Evolutionary conservation across 1,284 basidiomycete genomes (phyloP).

Genomic region (Agroathelia rolfsii): DNA sequence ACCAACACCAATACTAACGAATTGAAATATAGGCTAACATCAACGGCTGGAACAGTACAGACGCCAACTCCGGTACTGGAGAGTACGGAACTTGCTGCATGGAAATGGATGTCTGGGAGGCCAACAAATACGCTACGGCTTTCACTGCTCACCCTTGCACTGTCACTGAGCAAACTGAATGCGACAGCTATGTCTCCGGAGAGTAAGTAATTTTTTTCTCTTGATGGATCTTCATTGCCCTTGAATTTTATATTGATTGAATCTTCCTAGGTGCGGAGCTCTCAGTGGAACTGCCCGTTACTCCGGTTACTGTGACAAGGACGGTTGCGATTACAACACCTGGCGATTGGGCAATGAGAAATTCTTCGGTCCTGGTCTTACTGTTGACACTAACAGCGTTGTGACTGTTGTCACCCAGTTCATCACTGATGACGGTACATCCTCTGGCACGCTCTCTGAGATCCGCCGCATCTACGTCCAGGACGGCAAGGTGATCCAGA

Average conservation of each 20-base stretch:
- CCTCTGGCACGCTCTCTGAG: slow-evolving; percentile 34
- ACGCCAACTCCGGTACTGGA: slow-evolving; percentile 35
- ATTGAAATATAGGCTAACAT: slow-evolving; percentile 34
- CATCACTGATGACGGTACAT: slow-evolving; percentile 35
- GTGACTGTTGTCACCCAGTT: slow-evolving; percentile 40
- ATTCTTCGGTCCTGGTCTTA: slow-evolving; percentile 36
- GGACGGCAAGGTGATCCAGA: slow-evolving; percentile 38
- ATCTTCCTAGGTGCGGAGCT: no score
- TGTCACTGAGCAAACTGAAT: slow-evolving; percentile 28
- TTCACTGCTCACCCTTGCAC: slow-evolving; percentile 39
- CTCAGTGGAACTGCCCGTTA: slow-evolving; percentile 23
- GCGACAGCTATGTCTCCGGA: slow-evolving; percentile 30
- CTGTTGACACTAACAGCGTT: slow-evolving; percentile 35
- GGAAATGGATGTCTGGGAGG: slow-evolving; percentile 52
- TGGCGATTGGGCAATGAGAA: slow-evolving; percentile 38
- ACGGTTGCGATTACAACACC: slow-evolving; percentile 49
- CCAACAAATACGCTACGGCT: slow-evolving; percentile 37
- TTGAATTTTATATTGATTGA: no score
- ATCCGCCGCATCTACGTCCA: slow-evolving; percentile 47
- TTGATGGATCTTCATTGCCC: no score
- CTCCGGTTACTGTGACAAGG: slow-evolving; percentile 37
- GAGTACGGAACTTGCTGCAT: slow-evolving; percentile 38
- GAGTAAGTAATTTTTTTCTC: no score
- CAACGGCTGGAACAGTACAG: slow-evolving; percentile 30
- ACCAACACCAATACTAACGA: slow-evolving; percentile 5